Evolutionary conservation across 352 stramenopile genomes (phyloP).

Genomic region (Pythium volutum): DNA sequence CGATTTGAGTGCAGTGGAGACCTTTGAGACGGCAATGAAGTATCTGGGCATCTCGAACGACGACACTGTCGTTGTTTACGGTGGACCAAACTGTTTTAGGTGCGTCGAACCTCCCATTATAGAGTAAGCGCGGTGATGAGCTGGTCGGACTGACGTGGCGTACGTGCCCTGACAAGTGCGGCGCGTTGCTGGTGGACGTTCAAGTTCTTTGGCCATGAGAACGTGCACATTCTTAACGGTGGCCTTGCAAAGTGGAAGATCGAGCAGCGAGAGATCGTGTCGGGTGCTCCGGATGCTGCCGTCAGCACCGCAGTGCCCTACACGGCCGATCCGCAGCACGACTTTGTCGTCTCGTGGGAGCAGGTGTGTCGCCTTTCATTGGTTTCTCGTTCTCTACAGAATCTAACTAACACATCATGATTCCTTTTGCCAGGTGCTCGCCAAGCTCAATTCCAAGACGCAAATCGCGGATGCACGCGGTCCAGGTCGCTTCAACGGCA

Average conservation of each 20-base stretch:
- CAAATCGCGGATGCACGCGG: constrained; percentile 91
- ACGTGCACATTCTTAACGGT: constrained; percentile 87
- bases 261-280: constrained; percentile 43
- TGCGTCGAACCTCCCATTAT: constrained; percentile 18
- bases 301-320: constrained; percentile 34
- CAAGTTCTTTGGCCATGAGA: constrained; percentile 86
- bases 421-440: constrained; percentile 35
- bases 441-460: constrained; percentile 58
- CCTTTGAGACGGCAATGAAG: constrained; percentile 65
- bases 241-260: constrained; percentile 72
- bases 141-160: not conserved
- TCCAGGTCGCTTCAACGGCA: constrained; percentile 82
- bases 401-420: not conserved
- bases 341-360: constrained; percentile 53
- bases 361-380: constrained; percentile 26
- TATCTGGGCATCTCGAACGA: constrained; percentile 67
- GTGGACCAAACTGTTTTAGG: constrained; percentile 79
- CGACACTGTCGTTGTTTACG: constrained; percentile 79
- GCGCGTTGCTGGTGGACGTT: constrained; percentile 89
- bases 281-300: constrained; percentile 26
- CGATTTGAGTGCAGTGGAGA: constrained; percentile 30
- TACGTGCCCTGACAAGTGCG: constrained; percentile 29
- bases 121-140: not conserved
- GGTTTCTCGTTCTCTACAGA: not conserved
- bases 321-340: constrained; percentile 44